Conservation (phyloP, 2,329 filamentous ascomycete genomes). For the Stachybotrys chlorohalonatus region DNA sequence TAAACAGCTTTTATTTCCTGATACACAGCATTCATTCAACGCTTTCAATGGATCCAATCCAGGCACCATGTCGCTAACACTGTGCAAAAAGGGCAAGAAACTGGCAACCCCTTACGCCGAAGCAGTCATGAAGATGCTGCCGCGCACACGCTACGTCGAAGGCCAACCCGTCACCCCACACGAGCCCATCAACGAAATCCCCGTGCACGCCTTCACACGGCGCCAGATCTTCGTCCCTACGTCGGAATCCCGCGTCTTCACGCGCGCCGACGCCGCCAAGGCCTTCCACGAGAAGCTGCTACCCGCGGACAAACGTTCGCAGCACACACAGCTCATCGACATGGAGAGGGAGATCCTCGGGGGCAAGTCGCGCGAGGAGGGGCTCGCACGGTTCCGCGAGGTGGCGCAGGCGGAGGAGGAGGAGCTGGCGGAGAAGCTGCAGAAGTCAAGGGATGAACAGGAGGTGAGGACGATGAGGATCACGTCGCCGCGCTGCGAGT, state of each 20-base stretch:
- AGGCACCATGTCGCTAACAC: neutral
- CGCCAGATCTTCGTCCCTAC: slow-evolving; percentile 58
- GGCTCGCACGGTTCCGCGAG: slow-evolving; percentile 29
- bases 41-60: slow-evolving; percentile 1
- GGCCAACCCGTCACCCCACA: slow-evolving; percentile 38
- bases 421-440: slow-evolving; percentile 22
- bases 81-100: slow-evolving; percentile 54
- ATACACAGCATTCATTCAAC: slow-evolving; percentile 7
- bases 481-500: slow-evolving; percentile 47
- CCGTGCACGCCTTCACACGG: slow-evolving; percentile 51
- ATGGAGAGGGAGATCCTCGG: slow-evolving; percentile 40
- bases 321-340: slow-evolving; percentile 51
- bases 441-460: slow-evolving; percentile 22
- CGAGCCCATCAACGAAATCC: slow-evolving; percentile 56
- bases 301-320: slow-evolving; percentile 51
- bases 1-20: slow-evolving; percentile 46
- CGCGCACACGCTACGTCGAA: slow-evolving; percentile 50
- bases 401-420: slow-evolving; percentile 34
- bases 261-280: slow-evolving; percentile 55
- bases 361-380: slow-evolving; percentile 26
- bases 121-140: slow-evolving; percentile 73
- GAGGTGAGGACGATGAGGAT: slow-evolving; percentile 34
- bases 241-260: slow-evolving; percentile 54
- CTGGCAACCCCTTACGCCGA: slow-evolving; percentile 68
- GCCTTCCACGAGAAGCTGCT: slow-evolving; percentile 53